Conservation (phyloP, 192 early-diverging fungal genomes). For the Cetraspora pellucida region DNA sequence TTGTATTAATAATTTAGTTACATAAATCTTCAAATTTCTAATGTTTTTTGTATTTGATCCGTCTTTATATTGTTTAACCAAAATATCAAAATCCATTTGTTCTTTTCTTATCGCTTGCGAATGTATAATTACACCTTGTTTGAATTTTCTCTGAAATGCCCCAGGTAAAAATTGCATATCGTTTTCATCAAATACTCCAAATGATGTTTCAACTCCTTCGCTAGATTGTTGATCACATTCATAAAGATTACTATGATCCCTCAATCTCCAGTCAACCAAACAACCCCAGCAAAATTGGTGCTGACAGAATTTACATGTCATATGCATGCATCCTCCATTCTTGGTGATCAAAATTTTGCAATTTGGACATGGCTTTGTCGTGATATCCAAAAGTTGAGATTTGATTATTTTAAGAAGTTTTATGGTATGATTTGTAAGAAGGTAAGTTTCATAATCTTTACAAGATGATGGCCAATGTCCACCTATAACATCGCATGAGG, state of each 20-base stretch:
- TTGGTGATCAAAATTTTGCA: conserved; percentile 23
- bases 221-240: not conserved
- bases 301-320: conserved; percentile 11
- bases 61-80: not conserved
- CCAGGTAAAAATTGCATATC: conserved; percentile 5
- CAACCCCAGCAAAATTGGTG: conserved; percentile 11
- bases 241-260: not conserved
- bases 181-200: conserved; percentile 3
- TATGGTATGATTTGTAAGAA: not conserved
- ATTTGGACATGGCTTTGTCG: conserved; percentile 29
- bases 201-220: not conserved
- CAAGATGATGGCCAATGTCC: conserved; percentile 33
- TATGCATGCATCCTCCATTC: conserved; percentile 32
- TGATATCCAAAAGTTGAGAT: not conserved
- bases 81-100: not conserved
- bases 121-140: conserved; percentile 1
- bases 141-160: conserved; percentile 11
- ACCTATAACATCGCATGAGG: not conserved
- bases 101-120: not conserved
- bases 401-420: not conserved
- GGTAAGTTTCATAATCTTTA: conserved; percentile 23
- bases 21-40: not conserved
- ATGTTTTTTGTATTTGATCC: not conserved
- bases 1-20: conserved; percentile 3
- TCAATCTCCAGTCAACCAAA: not conserved